Evolutionary conservation across 805 yeast genomes (phyloP), one percentile per base, ranked within the genome.

Genomic region (Spathaspora hagerdaliae): DNA sequence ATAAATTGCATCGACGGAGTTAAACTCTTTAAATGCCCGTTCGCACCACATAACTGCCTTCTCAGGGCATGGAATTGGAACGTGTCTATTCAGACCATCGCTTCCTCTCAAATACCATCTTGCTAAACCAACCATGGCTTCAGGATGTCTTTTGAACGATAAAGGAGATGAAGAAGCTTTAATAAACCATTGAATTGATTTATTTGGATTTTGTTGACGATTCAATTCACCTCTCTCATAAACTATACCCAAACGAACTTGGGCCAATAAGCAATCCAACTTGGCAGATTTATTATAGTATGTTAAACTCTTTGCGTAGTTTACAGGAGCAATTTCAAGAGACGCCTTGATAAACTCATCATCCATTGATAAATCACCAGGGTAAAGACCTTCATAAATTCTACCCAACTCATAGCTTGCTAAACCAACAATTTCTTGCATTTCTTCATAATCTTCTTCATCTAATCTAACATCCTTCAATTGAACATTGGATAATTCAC

Each of bases 141-240:
- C 75, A 0, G 75, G 73, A 47, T 69, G 73, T 45, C 74, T 60
- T 45, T 58, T 62, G 57, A 63, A 69, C 12, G 63, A 57, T 26
- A 71, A 53, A 15, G 74, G 73, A 12, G 73, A 67, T 12, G 67
- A 59, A 2, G 69, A 59, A 1, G 75, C 75, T 55, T 65, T 68
- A 51, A 69, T 56, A 49, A 61, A 72, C 77, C 77, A 72, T 46
- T 69, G 75, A 38, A 72, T 64, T 14, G 75, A 71, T 51, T 72
- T 71, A 52, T 55, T 61, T 13, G 75, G 61, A 48, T 72, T 71
- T 41, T 47, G 49, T 29, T 59, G 63, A 29, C 76, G 59, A 55
- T 69, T 64, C 55, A 72, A 63, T 45, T 72, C 75, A 4, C 74
- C 77, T 39, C 52, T 52, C 51, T 72, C 77, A 50, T 72, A 72